Evolutionary conservation across 192 early-diverging fungal genomes (phyloP).

Genomic region (Rhizoclosmatium globosum): DNA sequence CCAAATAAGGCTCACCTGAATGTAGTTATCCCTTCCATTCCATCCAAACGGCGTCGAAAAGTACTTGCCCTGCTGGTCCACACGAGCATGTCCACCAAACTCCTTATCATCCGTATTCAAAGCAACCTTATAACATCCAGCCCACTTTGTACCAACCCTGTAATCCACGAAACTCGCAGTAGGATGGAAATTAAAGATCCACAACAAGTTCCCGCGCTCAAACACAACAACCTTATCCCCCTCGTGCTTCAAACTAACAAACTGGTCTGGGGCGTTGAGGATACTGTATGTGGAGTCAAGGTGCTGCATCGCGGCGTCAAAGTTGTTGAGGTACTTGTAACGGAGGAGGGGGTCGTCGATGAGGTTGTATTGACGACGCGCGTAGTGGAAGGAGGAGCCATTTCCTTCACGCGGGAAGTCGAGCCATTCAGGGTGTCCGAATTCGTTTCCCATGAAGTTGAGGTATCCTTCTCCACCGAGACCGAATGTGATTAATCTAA

Average conservation of each 20-base stretch:
- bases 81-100: slow-evolving; percentile 83
- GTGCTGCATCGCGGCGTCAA: slow-evolving; percentile 85
- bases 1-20: slow-evolving; percentile 63
- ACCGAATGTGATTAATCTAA: slow-evolving; percentile 81
- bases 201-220: slow-evolving; percentile 89
- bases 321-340: slow-evolving; percentile 93
- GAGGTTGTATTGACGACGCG: slow-evolving; percentile 94
- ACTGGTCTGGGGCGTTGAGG: slow-evolving; percentile 53
- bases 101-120: slow-evolving; percentile 79
- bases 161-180: slow-evolving; percentile 88
- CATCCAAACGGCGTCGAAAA: slow-evolving; percentile 76
- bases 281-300: slow-evolving; percentile 77
- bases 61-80: slow-evolving; percentile 70
- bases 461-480: slow-evolving; percentile 97
- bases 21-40: slow-evolving; percentile 77
- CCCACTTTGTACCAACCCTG: slow-evolving; percentile 75
- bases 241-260: slow-evolving; percentile 89
- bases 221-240: slow-evolving; percentile 92
- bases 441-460: slow-evolving; percentile 98
- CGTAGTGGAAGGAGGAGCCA: slow-evolving; percentile 81
- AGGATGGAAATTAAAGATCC: slow-evolving; percentile 96
- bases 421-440: slow-evolving; percentile 99
- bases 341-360: slow-evolving; percentile 86
- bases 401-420: slow-evolving; percentile 98
- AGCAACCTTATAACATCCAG: slow-evolving; percentile 75